A percentile compares a stretch with the other conserved stretches of the same genome.
Conservation (phyloP, 352 stramenopile genomes). For the Globisporangium echinulatum region DNA sequence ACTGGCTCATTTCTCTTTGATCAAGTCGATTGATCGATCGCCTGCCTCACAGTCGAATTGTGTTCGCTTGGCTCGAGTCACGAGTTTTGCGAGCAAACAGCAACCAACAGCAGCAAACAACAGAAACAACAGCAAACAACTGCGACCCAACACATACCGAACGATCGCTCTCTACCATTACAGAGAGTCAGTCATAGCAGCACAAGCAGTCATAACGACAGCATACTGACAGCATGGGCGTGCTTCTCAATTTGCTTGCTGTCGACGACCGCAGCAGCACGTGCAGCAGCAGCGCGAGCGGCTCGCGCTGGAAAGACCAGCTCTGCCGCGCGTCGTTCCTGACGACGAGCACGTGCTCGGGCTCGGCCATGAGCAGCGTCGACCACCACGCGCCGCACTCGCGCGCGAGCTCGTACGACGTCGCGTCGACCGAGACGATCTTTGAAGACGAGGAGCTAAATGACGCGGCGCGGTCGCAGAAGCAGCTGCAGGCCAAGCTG, state of each 20-base stretch:
- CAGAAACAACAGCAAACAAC: no score
- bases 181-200: no score
- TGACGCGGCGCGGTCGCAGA: slow-evolving; percentile 20
- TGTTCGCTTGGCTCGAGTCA: neutral
- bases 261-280: slow-evolving; percentile 3
- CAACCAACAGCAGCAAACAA: no score
- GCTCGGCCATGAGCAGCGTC: slow-evolving; percentile 23
- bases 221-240: slow-evolving; percentile 1
- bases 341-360: slow-evolving; percentile 37
- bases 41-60: neutral
- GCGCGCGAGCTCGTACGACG: slow-evolving; percentile 14
- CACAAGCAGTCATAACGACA: neutral
- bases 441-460: slow-evolving; percentile 25
- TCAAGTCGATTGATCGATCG: neutral
- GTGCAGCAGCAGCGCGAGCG: slow-evolving; percentile 2
- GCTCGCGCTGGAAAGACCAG: slow-evolving; percentile 14
- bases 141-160: no score
- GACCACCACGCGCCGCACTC: slow-evolving; percentile 6
- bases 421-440: slow-evolving; percentile 23
- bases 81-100: no score
- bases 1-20: no score
- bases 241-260: slow-evolving; percentile 4
- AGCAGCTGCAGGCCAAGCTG: slow-evolving; percentile 45
- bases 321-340: slow-evolving; percentile 37
- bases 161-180: no score